phyloP scores from a whole-genome alignment of 352 stramenopile genomes.

The Pythium pectinolyticum region DNA sequence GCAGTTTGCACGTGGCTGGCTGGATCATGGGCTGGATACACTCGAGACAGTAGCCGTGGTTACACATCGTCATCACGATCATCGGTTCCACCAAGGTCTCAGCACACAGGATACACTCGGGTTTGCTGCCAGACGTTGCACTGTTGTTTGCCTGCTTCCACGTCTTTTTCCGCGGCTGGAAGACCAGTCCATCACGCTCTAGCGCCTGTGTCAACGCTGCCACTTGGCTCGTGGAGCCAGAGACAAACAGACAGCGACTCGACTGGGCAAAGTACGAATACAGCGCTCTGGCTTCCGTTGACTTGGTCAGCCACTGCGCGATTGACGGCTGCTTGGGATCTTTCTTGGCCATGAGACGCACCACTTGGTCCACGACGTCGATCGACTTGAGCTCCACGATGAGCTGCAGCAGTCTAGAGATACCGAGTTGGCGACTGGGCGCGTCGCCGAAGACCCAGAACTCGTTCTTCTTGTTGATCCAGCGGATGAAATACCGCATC shows the following conservation, averaged over 20 bases:
- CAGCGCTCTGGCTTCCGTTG: not conserved
- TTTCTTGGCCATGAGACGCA: constrained; percentile 14
- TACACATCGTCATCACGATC: constrained; percentile 21
- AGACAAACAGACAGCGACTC: constrained; percentile 1
- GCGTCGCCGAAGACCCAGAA: constrained; percentile 29
- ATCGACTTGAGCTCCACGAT: constrained; percentile 16
- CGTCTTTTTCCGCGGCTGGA: not conserved
- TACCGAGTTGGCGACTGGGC: not conserved
- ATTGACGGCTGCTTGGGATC: constrained; percentile 7
- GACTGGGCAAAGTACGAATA: constrained; percentile 2
- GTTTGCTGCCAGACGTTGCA: not conserved
- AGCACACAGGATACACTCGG: constrained; percentile 12
- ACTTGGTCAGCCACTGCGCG: not conserved
- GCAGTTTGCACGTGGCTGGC: constrained; percentile 6
- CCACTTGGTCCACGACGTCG: constrained; percentile 13
- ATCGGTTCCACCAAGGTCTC: constrained; percentile 5
- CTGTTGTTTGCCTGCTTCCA: not conserved
- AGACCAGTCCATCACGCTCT: constrained; percentile 1
- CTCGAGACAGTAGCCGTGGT: constrained; percentile 20
- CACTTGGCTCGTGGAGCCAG: not conserved
- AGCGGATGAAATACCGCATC: constrained; percentile 23
- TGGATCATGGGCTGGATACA: constrained; percentile 20
- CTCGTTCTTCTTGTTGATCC: constrained; percentile 26
- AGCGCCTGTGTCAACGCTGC: constrained; percentile 5
- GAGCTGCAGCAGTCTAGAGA: constrained; percentile 1